Percentiles rank a stretch among this genome's conserved stretches.
These are phyloP conservation scores for Agroathelia rolfsii DNA, from an alignment of 1,284 basidiomycete species.

Conservation along the genomic window DNA sequence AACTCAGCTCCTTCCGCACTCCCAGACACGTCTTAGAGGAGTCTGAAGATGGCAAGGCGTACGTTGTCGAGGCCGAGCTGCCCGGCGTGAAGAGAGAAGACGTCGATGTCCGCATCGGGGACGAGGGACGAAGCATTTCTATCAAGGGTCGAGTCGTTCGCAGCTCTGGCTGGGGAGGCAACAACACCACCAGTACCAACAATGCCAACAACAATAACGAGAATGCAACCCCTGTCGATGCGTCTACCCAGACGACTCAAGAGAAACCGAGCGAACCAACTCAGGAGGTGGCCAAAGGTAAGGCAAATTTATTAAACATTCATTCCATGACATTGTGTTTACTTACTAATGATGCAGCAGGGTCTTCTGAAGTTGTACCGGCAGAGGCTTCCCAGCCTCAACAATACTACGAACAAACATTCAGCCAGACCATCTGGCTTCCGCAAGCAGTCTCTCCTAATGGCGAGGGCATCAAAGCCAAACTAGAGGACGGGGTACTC, in stretches of 20 bases:
- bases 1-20: not conserved
- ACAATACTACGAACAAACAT: constrained; percentile 9
- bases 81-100: constrained; percentile 23
- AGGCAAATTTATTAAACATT: too few species aligned
- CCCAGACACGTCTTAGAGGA: constrained; percentile 10
- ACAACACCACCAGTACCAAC: not conserved
- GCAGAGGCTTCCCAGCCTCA: constrained; percentile 1
- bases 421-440: constrained; percentile 18
- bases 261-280: too few species aligned
- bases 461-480: constrained; percentile 16
- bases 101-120: constrained; percentile 20
- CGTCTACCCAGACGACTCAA: not conserved
- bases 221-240: not conserved
- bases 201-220: not conserved
- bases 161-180: constrained; percentile 1
- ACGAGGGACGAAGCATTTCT: constrained; percentile 18
- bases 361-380: too few species aligned
- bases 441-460: constrained; percentile 16
- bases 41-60: constrained; percentile 17
- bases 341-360: too few species aligned
- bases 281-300: too few species aligned
- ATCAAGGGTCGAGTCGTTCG: constrained; percentile 15
- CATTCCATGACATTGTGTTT: too few species aligned
- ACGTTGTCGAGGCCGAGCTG: constrained; percentile 19
- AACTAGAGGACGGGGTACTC: constrained; percentile 19